Percentiles rank a stretch among this genome's conserved stretches.
Conservation (phyloP, 202 grass and related monocot genomes). For the Eragrostis tef region DNA sequence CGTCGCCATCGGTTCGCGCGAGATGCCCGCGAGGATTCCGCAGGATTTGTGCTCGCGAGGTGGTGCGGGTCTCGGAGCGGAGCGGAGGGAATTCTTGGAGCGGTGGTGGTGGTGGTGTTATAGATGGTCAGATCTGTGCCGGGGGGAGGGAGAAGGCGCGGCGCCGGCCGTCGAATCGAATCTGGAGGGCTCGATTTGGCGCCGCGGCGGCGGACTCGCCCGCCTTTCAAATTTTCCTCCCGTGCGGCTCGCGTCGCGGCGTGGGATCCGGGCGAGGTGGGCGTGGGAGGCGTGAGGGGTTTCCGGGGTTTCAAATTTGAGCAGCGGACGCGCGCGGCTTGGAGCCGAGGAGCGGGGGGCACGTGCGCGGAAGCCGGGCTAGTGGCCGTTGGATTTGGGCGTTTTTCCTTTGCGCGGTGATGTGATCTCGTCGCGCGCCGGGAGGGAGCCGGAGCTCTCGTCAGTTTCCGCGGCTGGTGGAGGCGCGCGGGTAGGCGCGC, state of each 20-base stretch:
- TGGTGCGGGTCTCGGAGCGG: not conserved
- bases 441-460: not conserved
- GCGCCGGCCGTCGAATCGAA: conserved; percentile 55
- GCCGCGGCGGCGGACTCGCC: conserved; percentile 37
- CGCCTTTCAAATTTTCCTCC: conserved; percentile 50
- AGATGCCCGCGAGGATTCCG: not conserved
- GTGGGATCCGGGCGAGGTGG: not conserved
- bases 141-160: not conserved
- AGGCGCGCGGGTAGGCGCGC: not conserved
- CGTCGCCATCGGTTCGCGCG: conserved; percentile 5
- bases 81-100: conserved; percentile 29
- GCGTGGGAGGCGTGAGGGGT: not conserved
- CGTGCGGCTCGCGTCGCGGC: conserved; percentile 10
- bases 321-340: conserved; percentile 34
- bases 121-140: conserved; percentile 36
- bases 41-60: conserved; percentile 24
- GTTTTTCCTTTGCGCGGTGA: not conserved
- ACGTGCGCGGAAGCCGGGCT: not conserved
- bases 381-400: not conserved
- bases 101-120: conserved; percentile 13
- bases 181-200: conserved; percentile 50
- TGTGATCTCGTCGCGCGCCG: not conserved
- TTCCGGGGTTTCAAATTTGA: conserved; percentile 42
- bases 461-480: not conserved
- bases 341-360: not conserved